These are phyloP conservation scores for Starmerella apis DNA, from an alignment of 805 yeast species.

Conservation along the genomic window DNA sequence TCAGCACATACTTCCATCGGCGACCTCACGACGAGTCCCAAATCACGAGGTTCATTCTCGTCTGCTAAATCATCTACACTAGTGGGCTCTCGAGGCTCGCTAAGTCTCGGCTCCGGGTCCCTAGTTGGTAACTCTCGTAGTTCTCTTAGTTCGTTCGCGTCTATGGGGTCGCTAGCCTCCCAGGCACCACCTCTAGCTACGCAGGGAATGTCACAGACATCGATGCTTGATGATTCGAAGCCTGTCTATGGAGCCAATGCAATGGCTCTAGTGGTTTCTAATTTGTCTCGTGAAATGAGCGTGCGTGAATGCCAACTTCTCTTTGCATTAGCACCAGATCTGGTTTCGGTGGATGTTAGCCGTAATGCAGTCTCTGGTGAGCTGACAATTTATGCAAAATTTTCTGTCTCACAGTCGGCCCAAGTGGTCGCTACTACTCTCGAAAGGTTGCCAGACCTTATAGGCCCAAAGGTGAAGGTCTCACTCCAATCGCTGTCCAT, in stretches of 20 bases:
- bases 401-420: conserved; percentile 28
- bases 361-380: conserved; percentile 27
- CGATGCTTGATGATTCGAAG: conserved; percentile 5
- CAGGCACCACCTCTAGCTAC: neutral
- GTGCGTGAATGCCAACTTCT: conserved; percentile 33
- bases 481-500: conserved; percentile 11
- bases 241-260: neutral
- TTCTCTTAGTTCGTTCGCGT: conserved; percentile 3
- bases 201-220: neutral
- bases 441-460: conserved; percentile 28
- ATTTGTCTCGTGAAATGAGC: conserved; percentile 33
- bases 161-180: conserved; percentile 7
- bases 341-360: conserved; percentile 29
- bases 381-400: conserved; percentile 27
- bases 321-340: conserved; percentile 35
- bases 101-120: conserved; percentile 3
- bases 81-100: neutral
- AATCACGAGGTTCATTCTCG: conserved; percentile 7
- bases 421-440: conserved; percentile 27
- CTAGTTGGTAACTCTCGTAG: conserved; percentile 4
- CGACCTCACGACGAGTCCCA: conserved; percentile 5
- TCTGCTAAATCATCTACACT: neutral
- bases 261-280: conserved; percentile 26
- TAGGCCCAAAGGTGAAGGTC: conserved; percentile 20
- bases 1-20: conserved; percentile 3